phyloP scores from a whole-genome alignment of 2,329 filamentous ascomycete species.

The Claviceps humidiphila region DNA sequence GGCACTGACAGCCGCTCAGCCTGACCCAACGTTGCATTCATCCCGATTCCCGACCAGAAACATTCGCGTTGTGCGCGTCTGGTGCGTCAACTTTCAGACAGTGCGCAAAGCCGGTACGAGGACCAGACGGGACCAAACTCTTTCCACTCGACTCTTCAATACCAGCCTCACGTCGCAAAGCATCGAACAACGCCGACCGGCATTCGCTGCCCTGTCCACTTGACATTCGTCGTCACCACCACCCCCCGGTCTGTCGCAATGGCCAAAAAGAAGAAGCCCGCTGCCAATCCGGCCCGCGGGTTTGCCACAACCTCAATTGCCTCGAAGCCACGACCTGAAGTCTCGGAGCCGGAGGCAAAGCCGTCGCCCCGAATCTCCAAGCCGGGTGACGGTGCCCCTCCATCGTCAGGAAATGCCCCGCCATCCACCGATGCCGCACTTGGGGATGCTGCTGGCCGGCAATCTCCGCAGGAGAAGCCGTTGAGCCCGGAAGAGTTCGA shows the following conservation, averaged over 20 bases:
- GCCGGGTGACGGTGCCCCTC: slow-evolving; percentile 13
- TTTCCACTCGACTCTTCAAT: not conserved
- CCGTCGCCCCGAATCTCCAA: slow-evolving; percentile 12
- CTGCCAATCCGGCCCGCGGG: slow-evolving; percentile 75
- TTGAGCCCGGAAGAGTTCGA: slow-evolving; percentile 83
- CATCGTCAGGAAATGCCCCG: slow-evolving; percentile 13
- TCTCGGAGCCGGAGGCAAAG: slow-evolving; percentile 22
- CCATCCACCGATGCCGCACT: slow-evolving; percentile 11
- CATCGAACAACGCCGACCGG: not conserved
- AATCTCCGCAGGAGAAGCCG: slow-evolving; percentile 25
- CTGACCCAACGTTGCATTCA: no score
- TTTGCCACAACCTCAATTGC: slow-evolving; percentile 90
- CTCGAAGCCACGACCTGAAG: slow-evolving; percentile 62
- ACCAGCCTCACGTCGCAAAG: not conserved
- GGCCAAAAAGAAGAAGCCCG: slow-evolving; percentile 90
- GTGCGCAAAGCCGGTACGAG: not conserved
- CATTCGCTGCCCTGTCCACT: not conserved
- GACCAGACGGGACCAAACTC: not conserved
- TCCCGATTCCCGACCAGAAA: no score
- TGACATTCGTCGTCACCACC: not conserved
- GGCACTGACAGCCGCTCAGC: no score
- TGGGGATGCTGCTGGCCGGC: slow-evolving; percentile 3
- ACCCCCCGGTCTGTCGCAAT: slow-evolving; percentile 28
- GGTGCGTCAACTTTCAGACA: no score
- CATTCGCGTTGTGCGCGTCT: no score